Base-by-base conservation (phyloP, 2,329 filamentous ascomycete species). In the Microdochium paspali region DNA sequence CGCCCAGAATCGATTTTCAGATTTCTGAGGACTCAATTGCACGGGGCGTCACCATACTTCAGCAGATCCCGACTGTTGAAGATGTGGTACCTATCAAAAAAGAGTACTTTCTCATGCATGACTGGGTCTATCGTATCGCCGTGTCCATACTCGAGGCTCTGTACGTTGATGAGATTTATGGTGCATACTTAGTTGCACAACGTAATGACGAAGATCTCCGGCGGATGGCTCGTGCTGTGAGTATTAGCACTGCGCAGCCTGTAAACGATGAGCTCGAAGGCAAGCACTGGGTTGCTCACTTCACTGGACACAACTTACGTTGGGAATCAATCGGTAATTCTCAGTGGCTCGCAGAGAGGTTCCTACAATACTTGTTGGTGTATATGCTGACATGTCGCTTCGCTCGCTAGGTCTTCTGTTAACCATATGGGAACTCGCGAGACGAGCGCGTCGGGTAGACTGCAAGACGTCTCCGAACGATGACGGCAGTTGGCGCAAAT, bases 251-350 rank as follows among this genome's bases (percentile, higher is more conserved):
- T 0, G 52, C 60, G 0, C 58, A 54, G 6, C 62, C 64, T 10
- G 52, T 51, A 0, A 67, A 72, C 15, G 57, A 66, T 0, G 59
- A 66, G 5, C 50, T 57, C 0, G 58, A 63, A n/a, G 52, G 63
- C 0, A 51, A 62, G 3, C 54, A 55, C n/a, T 73, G 69, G 68
- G 52, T 66, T 0, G 56, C 54, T 2, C 66, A 70, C 31, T 68
- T 73, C 44, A 60, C 57, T 0, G 68, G 68, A 0, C 49, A 50
- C 0, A 64, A 63, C n/a, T 54, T 69, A 23, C 61, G 71, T 1
- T 74, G 70, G 71, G 70, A 74, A 46, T 63, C 66, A 0, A 47
- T 74, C 1, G 70, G 69, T 0, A 21, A 21, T 20, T 40, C 3
- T 10, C 6, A 20, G 13, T 20, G 23, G 18, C 18, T 7, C 18